These are phyloP conservation scores for Cymbopogon citratus DNA, from an alignment of 176 grass and related monocot genomes.

Conservation along the genomic window DNA sequence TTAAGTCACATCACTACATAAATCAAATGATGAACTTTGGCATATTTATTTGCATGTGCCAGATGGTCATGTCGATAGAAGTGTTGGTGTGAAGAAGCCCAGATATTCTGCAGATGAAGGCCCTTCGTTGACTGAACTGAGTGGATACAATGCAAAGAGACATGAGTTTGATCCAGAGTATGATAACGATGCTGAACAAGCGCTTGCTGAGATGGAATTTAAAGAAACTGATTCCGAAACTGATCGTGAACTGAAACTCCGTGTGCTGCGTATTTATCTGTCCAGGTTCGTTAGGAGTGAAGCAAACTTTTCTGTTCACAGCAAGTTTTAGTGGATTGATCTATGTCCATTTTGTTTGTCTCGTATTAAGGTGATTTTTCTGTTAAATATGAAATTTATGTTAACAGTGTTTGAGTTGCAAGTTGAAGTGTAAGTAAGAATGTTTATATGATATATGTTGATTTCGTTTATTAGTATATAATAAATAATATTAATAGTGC, in stretches of 20 bases:
- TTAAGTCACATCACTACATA: neutral
- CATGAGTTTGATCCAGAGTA: constrained; percentile 99
- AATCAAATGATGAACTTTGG: neutral
- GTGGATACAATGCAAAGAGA: constrained; percentile 90
- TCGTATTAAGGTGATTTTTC: neutral
- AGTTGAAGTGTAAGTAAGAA: neutral
- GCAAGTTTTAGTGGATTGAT: neutral
- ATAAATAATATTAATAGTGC: neutral
- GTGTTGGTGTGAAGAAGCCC: constrained; percentile 86
- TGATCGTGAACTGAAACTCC: constrained; percentile 83
- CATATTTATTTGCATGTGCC: constrained; percentile 37
- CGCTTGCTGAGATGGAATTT: constrained; percentile 96
- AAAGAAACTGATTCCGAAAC: constrained; percentile 88
- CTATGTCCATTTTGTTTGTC: neutral
- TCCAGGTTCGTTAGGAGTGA: constrained; percentile 55
- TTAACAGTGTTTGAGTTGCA: constrained; percentile 1
- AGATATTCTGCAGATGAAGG: constrained; percentile 88
- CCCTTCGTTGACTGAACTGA: constrained; percentile 82
- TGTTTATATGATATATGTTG: neutral
- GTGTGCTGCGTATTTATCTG: constrained; percentile 79
- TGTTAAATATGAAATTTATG: neutral
- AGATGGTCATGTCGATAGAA: constrained; percentile 84
- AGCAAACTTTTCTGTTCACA: neutral
- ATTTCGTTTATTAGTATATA: neutral
- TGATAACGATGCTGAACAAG: constrained; percentile 94